phyloP scores from a whole-genome alignment of 306 rosid species.

The Malus domestica region ASM211411v1 NC_041798.1:37920001-37920500 shows the following conservation, averaged over 20 bases:
- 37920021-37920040: neutral
- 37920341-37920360: conserved; percentile 49
- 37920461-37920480: conserved; percentile 55
- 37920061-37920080: conserved; percentile 2
- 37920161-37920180: conserved; percentile 57
- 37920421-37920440: conserved; percentile 58
- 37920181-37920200: conserved; percentile 58
- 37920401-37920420: conserved; percentile 66
- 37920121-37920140: conserved; percentile 51
- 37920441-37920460: conserved; percentile 64
- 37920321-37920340: conserved; percentile 65
- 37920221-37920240: neutral
- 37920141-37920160: conserved; percentile 54
- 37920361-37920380: conserved; percentile 68
- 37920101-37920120: conserved; percentile 63
- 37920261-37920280: neutral
- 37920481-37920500: neutral
- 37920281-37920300: neutral
- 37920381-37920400: conserved; percentile 64
- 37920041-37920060: neutral
- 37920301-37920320: neutral
- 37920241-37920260: neutral
- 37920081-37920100: conserved; percentile 44
- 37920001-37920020: conserved; percentile 16
- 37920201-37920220: conserved; percentile 61